phyloP scores from a whole-genome alignment of 2,329 filamentous ascomycete genomes.

The Claviceps quebecensis region DNA sequence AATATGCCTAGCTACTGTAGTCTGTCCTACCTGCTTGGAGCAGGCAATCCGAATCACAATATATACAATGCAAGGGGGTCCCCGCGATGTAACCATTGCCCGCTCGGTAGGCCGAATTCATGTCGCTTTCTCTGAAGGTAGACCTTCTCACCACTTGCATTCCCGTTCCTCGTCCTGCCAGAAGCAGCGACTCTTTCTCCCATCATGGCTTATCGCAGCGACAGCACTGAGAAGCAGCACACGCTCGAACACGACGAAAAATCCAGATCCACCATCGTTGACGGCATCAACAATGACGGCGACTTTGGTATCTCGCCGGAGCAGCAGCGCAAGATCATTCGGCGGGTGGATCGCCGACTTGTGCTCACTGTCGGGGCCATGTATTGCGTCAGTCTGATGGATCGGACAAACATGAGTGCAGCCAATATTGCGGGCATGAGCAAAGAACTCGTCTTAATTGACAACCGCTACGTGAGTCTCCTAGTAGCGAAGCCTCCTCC shows the following conservation, averaged over 20 bases:
- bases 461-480: conserved; percentile 29
- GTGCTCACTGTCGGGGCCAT: conserved; percentile 48
- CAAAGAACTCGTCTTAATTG: conserved; percentile 30
- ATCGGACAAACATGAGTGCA: conserved; percentile 61
- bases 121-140: too few relatives aligned
- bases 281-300: conserved; percentile 31
- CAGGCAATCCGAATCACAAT: too few relatives aligned
- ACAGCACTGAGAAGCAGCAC: conserved; percentile 12
- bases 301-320: conserved; percentile 38
- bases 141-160: too few relatives aligned
- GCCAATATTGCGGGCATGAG: conserved; percentile 57
- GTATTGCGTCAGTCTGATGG: conserved; percentile 67
- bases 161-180: too few relatives aligned
- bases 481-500: neutral
- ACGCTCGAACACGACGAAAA: conserved; percentile 11
- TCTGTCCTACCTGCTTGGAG: too few relatives aligned
- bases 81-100: too few relatives aligned
- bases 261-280: conserved; percentile 15
- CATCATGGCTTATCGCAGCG: conserved; percentile 12
- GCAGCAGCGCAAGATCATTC: conserved; percentile 55
- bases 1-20: too few relatives aligned
- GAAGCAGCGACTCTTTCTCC: neutral
- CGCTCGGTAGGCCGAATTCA: too few relatives aligned
- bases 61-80: too few relatives aligned
- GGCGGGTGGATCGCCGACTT: conserved; percentile 52